Percentiles rank a stretch among this genome's conserved stretches.
Evolutionary conservation across 768 basidiomycete genomes (phyloP).

Genomic region (Infundibulicybe gibba): DNA sequence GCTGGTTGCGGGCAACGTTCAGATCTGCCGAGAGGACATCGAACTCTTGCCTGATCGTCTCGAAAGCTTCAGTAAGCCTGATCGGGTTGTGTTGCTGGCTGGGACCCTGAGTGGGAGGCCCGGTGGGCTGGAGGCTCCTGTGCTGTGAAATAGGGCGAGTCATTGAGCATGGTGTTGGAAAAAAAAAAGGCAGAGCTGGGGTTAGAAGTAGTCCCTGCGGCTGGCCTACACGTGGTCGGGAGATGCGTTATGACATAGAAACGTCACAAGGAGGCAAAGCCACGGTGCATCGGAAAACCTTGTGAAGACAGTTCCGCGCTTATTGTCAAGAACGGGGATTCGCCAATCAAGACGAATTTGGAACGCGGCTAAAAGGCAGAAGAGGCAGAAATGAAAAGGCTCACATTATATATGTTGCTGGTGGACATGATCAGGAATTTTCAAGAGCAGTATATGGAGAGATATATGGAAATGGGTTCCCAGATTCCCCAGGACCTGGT

Average conservation of each 20-base stretch:
- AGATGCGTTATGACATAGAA: constrained; percentile 14
- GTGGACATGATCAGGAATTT: constrained; percentile 17
- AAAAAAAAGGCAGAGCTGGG: constrained; percentile 34
- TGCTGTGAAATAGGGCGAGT: constrained; percentile 34
- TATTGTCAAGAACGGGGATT: constrained; percentile 5
- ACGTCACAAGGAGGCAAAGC: constrained; percentile 13
- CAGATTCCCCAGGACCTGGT: background rate
- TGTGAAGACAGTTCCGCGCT: constrained; percentile 7
- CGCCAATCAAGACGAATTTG: constrained; percentile 8
- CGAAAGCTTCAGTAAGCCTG: constrained; percentile 78
- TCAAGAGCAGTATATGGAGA: constrained; percentile 4
- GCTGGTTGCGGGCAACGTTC: constrained; percentile 62
- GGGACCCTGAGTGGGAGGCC: constrained; percentile 39
- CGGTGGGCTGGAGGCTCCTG: constrained; percentile 50
- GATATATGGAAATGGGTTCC: background rate
- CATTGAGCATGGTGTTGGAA: constrained; percentile 6
- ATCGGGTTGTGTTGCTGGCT: constrained; percentile 30
- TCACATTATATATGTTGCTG: constrained; percentile 27
- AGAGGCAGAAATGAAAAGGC: constrained; percentile 19
- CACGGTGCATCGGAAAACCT: constrained; percentile 6
- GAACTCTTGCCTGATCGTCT: constrained; percentile 81
- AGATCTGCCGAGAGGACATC: constrained; percentile 71
- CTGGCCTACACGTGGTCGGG: constrained; percentile 15
- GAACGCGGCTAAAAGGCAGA: background rate
- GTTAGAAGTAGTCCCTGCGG: constrained; percentile 9